Evolutionary conservation across 2,329 filamentous ascomycete genomes (phyloP).

Genomic region (Leptosphaerulina australis): DNA sequence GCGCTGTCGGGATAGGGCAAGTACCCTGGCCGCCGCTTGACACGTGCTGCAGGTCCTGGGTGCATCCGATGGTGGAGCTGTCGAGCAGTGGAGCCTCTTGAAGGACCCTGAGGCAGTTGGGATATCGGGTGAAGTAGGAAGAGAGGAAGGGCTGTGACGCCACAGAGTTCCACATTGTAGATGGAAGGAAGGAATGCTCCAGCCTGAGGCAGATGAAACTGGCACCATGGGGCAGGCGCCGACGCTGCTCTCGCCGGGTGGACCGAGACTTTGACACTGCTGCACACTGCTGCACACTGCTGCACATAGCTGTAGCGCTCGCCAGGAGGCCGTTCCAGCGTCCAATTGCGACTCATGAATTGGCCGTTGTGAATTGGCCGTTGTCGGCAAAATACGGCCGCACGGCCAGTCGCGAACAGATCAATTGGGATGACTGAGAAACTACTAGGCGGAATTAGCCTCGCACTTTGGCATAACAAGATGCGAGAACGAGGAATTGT

Average conservation of each 20-base stretch:
- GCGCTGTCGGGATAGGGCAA: slow-evolving; percentile 26
- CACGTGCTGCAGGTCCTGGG: slow-evolving; percentile 27
- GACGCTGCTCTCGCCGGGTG: not conserved
- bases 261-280: not conserved
- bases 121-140: slow-evolving; percentile 35
- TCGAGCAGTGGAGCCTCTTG: slow-evolving; percentile 25
- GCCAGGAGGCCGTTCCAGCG: not conserved
- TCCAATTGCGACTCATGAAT: slow-evolving; percentile 8
- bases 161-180: slow-evolving; percentile 12
- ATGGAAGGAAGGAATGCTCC: slow-evolving; percentile 25
- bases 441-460: slow-evolving; percentile 6
- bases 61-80: slow-evolving; percentile 23
- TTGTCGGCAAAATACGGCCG: slow-evolving; percentile 11
- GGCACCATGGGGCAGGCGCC: slow-evolving; percentile 8
- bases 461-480: slow-evolving; percentile 1
- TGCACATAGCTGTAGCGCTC: slow-evolving; percentile 1
- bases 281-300: not conserved
- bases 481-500: slow-evolving; percentile 6
- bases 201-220: slow-evolving; percentile 23
- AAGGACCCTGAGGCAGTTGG: slow-evolving; percentile 31
- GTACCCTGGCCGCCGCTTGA: slow-evolving; percentile 19
- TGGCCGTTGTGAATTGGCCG: slow-evolving; percentile 7
- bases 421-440: slow-evolving; percentile 8
- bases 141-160: slow-evolving; percentile 19
- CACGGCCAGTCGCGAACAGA: slow-evolving; percentile 12